phyloP scores from a whole-genome alignment of 2,329 filamentous ascomycete genomes.

The Pseudogymnoascus sp. region DNA sequence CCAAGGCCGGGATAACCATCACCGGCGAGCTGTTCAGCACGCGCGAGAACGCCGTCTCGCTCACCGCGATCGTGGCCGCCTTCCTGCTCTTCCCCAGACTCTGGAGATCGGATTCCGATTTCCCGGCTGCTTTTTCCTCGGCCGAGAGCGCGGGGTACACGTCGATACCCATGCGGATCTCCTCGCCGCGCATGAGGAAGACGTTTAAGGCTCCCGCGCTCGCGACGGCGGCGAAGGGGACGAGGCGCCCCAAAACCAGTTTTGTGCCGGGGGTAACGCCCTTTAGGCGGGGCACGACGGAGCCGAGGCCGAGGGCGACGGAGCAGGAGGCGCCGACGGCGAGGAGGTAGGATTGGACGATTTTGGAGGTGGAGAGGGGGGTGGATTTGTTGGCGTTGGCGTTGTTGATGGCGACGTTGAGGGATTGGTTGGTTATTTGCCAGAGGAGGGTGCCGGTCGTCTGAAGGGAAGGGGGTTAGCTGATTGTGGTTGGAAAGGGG shows the following conservation, averaged over 20 bases:
- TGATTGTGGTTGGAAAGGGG: background rate
- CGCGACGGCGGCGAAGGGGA: slow-evolving; percentile 92
- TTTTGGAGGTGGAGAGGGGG: slow-evolving; percentile 68
- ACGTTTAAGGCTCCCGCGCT: slow-evolving; percentile 88
- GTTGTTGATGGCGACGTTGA: slow-evolving; percentile 96
- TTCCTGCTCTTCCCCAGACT: slow-evolving; percentile 80
- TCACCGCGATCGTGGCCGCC: slow-evolving; percentile 81
- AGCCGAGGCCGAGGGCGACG: slow-evolving; percentile 86
- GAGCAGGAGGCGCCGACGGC: slow-evolving; percentile 90
- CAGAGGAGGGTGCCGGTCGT: slow-evolving; percentile 81
- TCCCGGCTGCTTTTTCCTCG: slow-evolving; percentile 56
- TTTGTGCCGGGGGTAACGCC: slow-evolving; percentile 65
- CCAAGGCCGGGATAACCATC: slow-evolving; percentile 88
- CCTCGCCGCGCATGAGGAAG: slow-evolving; percentile 93
- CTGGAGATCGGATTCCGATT: slow-evolving; percentile 54
- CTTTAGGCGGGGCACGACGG: slow-evolving; percentile 77
- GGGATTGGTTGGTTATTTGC: slow-evolving; percentile 94
- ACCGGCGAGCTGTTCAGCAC: slow-evolving; percentile 93
- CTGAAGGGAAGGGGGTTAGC: slow-evolving; percentile 28
- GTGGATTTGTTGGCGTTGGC: slow-evolving; percentile 98
- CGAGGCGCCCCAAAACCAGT: slow-evolving; percentile 72
- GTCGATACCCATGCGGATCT: slow-evolving; percentile 88
- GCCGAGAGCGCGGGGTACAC: slow-evolving; percentile 75
- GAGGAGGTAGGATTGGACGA: slow-evolving; percentile 82
- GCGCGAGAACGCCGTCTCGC: slow-evolving; percentile 83